These are phyloP conservation scores for Oropetium thomaeum DNA, from an alignment of 176 grass and related monocot species.

Conservation along the genomic window DNA sequence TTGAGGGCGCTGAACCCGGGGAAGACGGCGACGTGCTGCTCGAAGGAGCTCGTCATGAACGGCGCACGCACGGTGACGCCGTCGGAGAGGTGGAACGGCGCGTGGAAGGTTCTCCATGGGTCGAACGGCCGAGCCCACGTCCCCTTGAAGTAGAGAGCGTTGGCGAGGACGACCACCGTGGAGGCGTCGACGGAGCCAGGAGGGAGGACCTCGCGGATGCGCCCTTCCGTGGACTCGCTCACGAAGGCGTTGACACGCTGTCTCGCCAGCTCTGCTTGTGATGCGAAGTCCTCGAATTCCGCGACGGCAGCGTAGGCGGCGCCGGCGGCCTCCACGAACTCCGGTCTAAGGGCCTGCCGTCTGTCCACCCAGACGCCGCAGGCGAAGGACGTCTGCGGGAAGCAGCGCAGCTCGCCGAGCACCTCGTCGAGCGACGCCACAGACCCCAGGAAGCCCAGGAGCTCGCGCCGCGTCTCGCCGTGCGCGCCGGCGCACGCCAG, in stretches of 20 bases:
- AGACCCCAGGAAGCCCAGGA: constrained; percentile 1
- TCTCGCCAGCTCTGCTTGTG: neutral
- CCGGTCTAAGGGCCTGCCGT: neutral
- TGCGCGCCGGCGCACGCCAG: neutral
- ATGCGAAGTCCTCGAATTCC: neutral
- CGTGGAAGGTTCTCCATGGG: no score
- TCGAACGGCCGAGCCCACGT: neutral
- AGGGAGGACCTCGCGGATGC: constrained; percentile 24
- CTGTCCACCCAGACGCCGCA: constrained; percentile 33
- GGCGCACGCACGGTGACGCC: no score
- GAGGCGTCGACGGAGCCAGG: neutral
- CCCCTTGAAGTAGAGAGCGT: constrained; percentile 29
- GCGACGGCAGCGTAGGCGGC: constrained; percentile 6
- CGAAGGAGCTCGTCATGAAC: neutral
- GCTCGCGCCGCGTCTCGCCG: neutral
- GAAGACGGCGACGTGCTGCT: no score
- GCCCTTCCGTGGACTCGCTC: no score
- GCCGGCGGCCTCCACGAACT: neutral
- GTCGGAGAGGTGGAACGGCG: no score
- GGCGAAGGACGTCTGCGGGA: constrained; percentile 26
- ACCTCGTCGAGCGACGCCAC: neutral
- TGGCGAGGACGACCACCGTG: constrained; percentile 18
- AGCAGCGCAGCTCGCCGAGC: neutral
- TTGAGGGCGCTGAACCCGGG: no score
- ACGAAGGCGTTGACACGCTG: constrained; percentile 7